Base-by-base conservation (phyloP, 176 grass and related monocot genomes). In the Oryza brachyantha region DNA sequence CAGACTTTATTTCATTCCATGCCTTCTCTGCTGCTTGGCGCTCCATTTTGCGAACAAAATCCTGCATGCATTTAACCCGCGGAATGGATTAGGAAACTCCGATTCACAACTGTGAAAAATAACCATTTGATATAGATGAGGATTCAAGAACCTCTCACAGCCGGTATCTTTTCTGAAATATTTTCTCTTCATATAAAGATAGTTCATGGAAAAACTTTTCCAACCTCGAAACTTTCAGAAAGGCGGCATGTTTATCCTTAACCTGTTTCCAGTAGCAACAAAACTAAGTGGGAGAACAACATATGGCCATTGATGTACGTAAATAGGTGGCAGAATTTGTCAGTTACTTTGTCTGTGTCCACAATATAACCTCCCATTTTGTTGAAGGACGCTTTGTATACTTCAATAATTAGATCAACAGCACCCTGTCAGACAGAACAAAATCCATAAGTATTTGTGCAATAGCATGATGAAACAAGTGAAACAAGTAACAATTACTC, bases 311-410 rank as follows among this genome's bases (percentile, higher is more conserved):
- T 40, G 17, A 34, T 34, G 1, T 1, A 75, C 42, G 9, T 75
- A 80, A 63, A 7, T 34, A 71, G 26, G 35, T 64, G 0, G 38
- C 0, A 14, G 60, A 13, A 21, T 61, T 73, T 3, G 17, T 32
- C 8, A 71, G 11, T 12, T 80, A 93, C 84, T 68, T 90, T 77
- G 52, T 83, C 75, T 55, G 78, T 90, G 41, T 85, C 61, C 5
- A 86, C 85, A 36, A 93, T 83, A 45, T 90, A 91, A 11, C 88
- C 91, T 10, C 82, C 91, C 82, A 90, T 93, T 83, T 86, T 93
- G 50, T 66, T 85, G 73, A 93, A 91, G 21, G 57, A 43, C 26
- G 76, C 76, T 75, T 62, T 93, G 60, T 93, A 90, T 13, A 78
- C 66, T 36, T 86, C 86, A 26, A 91, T 73, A 13, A 93, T 79